These are phyloP conservation scores for Wickerhamomyces bisporus DNA, from an alignment of 805 yeast species.

Conservation along the genomic window DNA sequence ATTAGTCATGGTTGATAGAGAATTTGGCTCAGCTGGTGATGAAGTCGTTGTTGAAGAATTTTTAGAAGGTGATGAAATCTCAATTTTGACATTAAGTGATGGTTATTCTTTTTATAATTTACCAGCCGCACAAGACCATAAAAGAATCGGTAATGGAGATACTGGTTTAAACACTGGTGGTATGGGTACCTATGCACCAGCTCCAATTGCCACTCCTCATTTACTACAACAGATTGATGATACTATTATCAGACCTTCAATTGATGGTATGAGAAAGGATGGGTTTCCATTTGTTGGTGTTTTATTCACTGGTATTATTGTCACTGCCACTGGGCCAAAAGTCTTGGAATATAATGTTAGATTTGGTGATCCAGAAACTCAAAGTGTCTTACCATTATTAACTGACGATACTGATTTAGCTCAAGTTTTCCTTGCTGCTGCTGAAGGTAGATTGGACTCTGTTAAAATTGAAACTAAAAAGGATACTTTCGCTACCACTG, in stretches of 20 bases:
- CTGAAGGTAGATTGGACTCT: conserved; percentile 89
- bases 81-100: conserved; percentile 86
- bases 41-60: conserved; percentile 94
- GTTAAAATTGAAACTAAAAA: conserved; percentile 52
- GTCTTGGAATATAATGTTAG: conserved; percentile 96
- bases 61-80: conserved; percentile 94
- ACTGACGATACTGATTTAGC: conserved; percentile 86
- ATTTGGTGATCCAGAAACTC: conserved; percentile 99
- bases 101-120: conserved; percentile 87
- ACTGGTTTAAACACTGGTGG: conserved; percentile 97
- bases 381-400: conserved; percentile 86
- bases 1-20: conserved; percentile 83
- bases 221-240: conserved; percentile 65
- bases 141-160: conserved; percentile 91
- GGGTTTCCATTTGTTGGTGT: conserved; percentile 95
- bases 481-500: conserved; percentile 76
- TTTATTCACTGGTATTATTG: conserved; percentile 91
- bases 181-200: conserved; percentile 99
- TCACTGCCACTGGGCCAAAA: conserved; percentile 84
- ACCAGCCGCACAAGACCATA: conserved; percentile 98
- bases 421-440: conserved; percentile 87
- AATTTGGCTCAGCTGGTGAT: conserved; percentile 92
- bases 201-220: conserved; percentile 85
- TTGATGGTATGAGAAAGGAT: conserved; percentile 94
- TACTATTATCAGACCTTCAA: conserved; percentile 81